Evolutionary conservation across 2,329 filamentous ascomycete species (phyloP).

Genomic region (Diaporthe citrichinensis): DNA sequence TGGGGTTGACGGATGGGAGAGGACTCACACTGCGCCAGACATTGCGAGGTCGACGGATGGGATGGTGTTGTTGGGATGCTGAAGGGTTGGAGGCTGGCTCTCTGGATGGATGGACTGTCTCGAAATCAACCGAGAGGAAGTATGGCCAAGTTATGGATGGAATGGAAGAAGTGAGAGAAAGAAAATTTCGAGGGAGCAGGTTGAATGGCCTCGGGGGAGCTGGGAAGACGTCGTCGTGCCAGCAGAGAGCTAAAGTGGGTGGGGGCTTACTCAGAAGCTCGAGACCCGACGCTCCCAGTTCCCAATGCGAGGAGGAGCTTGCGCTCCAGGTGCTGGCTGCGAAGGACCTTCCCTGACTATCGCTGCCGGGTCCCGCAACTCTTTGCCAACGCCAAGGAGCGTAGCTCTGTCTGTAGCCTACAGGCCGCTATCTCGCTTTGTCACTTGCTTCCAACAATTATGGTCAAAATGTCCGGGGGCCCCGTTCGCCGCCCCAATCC

Average conservation of each 20-base stretch:
- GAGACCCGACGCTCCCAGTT: conserved; percentile 16
- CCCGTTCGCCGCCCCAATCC: conserved; percentile 23
- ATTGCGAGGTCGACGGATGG: conserved; percentile 51
- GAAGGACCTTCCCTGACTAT: background rate
- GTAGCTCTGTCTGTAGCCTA: conserved; percentile 19
- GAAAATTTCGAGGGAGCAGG: conserved; percentile 38
- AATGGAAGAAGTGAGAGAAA: conserved; percentile 36
- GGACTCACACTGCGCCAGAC: conserved; percentile 78
- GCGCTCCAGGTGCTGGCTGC: background rate
- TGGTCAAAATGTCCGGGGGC: conserved; percentile 24
- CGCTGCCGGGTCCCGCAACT: conserved; percentile 17
- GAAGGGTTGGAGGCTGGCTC: conserved; percentile 29
- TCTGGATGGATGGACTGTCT: conserved; percentile 36
- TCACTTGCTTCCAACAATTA: conserved; percentile 21
- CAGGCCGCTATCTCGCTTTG: conserved; percentile 1
- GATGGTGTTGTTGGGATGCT: conserved; percentile 45
- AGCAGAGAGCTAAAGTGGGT: conserved; percentile 38
- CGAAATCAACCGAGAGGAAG: conserved; percentile 36
- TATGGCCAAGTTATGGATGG: conserved; percentile 35
- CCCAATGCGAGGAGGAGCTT: conserved; percentile 25
- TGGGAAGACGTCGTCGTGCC: conserved; percentile 37
- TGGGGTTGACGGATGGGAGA: conserved; percentile 45
- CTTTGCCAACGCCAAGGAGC: conserved; percentile 22
- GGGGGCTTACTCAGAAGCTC: conserved; percentile 41
- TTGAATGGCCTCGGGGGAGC: conserved; percentile 38